A percentile compares a stretch with the other conserved stretches of the same genome.
phyloP scores from a whole-genome alignment of 768 basidiomycete species.

The Punctularia strigosozonata region DNA sequence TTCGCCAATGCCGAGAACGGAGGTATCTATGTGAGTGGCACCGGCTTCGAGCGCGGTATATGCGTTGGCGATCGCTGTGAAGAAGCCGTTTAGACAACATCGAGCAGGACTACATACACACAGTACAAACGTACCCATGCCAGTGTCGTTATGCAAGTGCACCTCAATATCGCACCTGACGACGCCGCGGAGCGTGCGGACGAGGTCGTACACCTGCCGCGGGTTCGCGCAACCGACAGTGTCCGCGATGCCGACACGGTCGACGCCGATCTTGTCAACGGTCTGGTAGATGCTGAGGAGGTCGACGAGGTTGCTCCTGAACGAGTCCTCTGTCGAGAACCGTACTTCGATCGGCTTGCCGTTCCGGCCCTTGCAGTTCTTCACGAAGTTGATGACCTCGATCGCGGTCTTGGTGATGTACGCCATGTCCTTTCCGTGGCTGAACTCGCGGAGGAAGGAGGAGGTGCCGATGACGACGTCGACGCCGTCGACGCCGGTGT shows the following conservation, averaged over 20 bases:
- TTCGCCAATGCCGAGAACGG: conserved; percentile 95
- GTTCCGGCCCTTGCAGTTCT: no score
- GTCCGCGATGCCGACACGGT: conserved; percentile 97
- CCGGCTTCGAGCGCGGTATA: conserved; percentile 98
- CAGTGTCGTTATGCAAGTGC: conserved; percentile 97
- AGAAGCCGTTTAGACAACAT: neutral
- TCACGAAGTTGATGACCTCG: conserved; percentile 98
- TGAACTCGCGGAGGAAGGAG: conserved; percentile 98
- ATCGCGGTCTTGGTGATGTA: conserved; percentile 99
- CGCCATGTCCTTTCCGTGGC: conserved; percentile 99
- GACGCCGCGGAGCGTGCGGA: conserved; percentile 90
- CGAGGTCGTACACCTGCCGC: conserved; percentile 95
- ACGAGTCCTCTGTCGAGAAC: conserved; percentile 98
- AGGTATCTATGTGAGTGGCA: conserved; percentile 98
- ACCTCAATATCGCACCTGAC: conserved; percentile 97
- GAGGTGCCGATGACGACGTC: conserved; percentile 99
- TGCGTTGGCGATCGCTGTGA: conserved; percentile 88
- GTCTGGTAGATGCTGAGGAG: conserved; percentile 97
- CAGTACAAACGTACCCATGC: conserved; percentile 56
- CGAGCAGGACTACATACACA: neutral
- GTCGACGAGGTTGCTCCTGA: conserved; percentile 99
- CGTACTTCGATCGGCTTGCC: conserved; percentile 99
- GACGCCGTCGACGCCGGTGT: conserved; percentile 98
- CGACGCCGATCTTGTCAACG: conserved; percentile 98
- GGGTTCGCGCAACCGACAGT: conserved; percentile 99